Base-by-base conservation (phyloP, 441 rosid genomes). In the Eutrema salsugineum region DNA sequence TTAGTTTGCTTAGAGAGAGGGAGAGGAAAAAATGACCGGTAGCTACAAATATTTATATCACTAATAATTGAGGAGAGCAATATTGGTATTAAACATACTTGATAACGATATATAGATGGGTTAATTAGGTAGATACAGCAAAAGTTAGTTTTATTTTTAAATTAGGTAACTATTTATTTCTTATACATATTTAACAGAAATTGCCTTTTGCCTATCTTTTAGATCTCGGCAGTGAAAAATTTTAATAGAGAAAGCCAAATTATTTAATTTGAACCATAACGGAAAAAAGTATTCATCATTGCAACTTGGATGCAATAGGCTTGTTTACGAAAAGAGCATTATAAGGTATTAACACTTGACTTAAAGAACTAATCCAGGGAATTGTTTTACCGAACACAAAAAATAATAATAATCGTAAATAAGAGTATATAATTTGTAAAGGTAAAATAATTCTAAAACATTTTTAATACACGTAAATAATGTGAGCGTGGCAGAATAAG, bases 21-120 rank as follows among this genome's bases (percentile, higher is more conserved):
- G 69, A 38, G n/a, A 40, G 58, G n/a, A 11, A 28, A 6, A 30
- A 9, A 30, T 44, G 78, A 51, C 27, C 0, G 35, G 47, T 3
- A 22, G 46, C 43, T 53, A 35, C 19, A 42, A 60, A 48, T 24
- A 14, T 44, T 51, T 49, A 63, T 63, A 50, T 43, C 30, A 50
- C 43, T 50, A 67, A 74, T 74, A 74, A 66, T 67, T 66, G 67
- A 55, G 54, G 70, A 42, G 27, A 17, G 70, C 48, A 33, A 48
- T 43, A 54, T 64, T 48, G 49, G 24, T 35, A 53, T 46, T n/a
- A n/a, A n/a, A 32, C 22, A 44, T 35, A 43, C 10, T 30, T 46
- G 49, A 24, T 24, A 54, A 54, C 4, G 38, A 54, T 46, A 55
- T 11, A 63, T 24, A 59, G 49, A 63, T 44, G n/a, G 48, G 71